These are phyloP conservation scores for Odontarrhena argentea DNA, from an alignment of 345 rosid genomes.

Conservation along the genomic window DNA sequence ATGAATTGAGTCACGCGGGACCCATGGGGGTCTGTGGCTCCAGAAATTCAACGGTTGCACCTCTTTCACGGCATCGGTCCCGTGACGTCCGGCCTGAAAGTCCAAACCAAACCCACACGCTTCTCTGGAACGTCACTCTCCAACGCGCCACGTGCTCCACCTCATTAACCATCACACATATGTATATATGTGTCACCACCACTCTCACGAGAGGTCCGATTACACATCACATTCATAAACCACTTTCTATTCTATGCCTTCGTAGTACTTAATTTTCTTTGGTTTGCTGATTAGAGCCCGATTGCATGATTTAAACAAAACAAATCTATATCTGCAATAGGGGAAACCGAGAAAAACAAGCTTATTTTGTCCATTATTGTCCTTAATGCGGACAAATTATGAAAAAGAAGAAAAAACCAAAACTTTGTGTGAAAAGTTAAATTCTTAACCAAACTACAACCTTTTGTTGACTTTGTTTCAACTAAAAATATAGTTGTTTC, in stretches of 20 bases:
- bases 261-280: not conserved
- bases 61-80: conserved; percentile 30
- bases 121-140: conserved; percentile 38
- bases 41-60: conserved; percentile 28
- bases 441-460: conserved; percentile 27
- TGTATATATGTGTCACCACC: conserved; percentile 7
- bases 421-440: conserved; percentile 10
- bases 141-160: conserved; percentile 32
- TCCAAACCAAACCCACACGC: conserved; percentile 53
- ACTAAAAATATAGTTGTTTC: conserved; percentile 31
- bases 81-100: conserved; percentile 35
- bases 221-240: not conserved
- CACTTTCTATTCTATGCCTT: not conserved
- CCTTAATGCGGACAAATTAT: conserved; percentile 38
- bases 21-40: conserved; percentile 6
- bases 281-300: too few species aligned
- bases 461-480: conserved; percentile 34
- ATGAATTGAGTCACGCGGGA: conserved; percentile 32
- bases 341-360: conserved; percentile 20
- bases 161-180: not conserved
- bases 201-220: conserved; percentile 33
- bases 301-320: too few species aligned
- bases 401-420: conserved; percentile 4
- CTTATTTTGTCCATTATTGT: conserved; percentile 25
- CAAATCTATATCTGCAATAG: not conserved